Base-by-base conservation (phyloP, 148 eudicot genomes). In the Vaccinium myrtillus region DNA sequence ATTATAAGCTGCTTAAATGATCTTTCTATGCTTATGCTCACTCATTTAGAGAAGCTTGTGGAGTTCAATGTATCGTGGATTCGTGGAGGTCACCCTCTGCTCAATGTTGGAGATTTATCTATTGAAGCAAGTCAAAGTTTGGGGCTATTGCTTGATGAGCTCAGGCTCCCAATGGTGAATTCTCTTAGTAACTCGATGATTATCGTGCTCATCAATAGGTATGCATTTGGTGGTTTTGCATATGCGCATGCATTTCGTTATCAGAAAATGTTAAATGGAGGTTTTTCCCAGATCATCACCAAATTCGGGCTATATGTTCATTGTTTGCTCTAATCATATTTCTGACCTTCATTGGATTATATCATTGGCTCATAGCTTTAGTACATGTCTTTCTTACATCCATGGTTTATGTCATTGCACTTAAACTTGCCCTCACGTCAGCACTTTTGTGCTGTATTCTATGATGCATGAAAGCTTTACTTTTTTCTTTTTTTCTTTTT, bases 61-160 rank as follows among this genome's bases (percentile, higher is more conserved):
- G 93, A 93, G 48, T 95, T 97, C 83, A 97, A 89, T 85, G 88
- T 95, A 49, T 91, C 99, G 75, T 95, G 98, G 98, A 89, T 97
- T 88, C 99, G 99, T 75, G 91, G 89, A 87, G 98, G 99, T 59
- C 99, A 97, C 89, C 95, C 98, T 27, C 51, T 95, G 21, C 94
- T 97, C 49, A 93, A 95, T 89, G 90, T 93, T 84, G 95, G 95
- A 85, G 98, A 97, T 88, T 90, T 94, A 82, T 93, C 98, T 67
- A 77, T 89, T 87, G 98, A 97, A 91, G 99, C 99, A 46, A 94
- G 95, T 87, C 90, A 87, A 84, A 93, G 93, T 87, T 86, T 95
- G 88, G 87, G 95, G 88, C 81, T 92, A 85, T 90, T 97, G 90
- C 98, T 97, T 77, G 99, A 94, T 93, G 98, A 97, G 90, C 96